Evolutionary conservation across 768 basidiomycete genomes (phyloP), one percentile per base, ranked within the genome.

Genomic region (Mrakia gelida): DNA sequence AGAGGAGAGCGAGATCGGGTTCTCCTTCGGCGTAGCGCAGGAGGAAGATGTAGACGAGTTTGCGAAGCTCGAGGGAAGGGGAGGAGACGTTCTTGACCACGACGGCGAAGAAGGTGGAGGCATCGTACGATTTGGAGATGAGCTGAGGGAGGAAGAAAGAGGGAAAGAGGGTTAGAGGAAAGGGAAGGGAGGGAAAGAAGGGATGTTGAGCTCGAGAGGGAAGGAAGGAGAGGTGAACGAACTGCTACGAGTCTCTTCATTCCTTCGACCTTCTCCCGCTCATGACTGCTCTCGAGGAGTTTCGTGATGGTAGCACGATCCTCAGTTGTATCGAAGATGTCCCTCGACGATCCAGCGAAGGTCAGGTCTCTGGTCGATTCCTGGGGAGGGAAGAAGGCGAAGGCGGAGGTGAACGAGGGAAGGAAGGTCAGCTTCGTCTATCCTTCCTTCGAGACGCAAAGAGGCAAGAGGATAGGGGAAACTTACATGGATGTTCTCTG

Each of bases 81-180:
- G 94, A 92, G 2, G 94, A 94, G 59, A 98, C 96, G 81, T 95
- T 95, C 87, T 95, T 98, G 81, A 98, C 95, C 38, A 99, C 97
- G 82, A 92, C 92, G 7, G 97, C 92, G 82, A 98, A 98, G 88
- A 94, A 95, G 79, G 91, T 89, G 34, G 95, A 91, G 80, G 97
- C 93, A 80, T 94, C 91, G 75, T 93, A 91, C 71, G 91, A 91
- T 86, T 96, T 95, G 56, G 93, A 94, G 75, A 96, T 95, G 84
- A 96, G 89, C 93, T 95, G 82, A 41, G 68, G 59, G n/a, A 54
- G 26, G 38, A 38, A 23, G 15, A 5, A 54, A 74, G 73, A 76
- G 72, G 54, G 49, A 70, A 79, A 70, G 30, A 59, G 72, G 65
- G 45, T 43, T 21, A 71, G 72, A 78, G 49, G 34, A 49, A 16